Conservation (phyloP, 768 basidiomycete genomes). For the Antrodiella citrinella region DNA sequence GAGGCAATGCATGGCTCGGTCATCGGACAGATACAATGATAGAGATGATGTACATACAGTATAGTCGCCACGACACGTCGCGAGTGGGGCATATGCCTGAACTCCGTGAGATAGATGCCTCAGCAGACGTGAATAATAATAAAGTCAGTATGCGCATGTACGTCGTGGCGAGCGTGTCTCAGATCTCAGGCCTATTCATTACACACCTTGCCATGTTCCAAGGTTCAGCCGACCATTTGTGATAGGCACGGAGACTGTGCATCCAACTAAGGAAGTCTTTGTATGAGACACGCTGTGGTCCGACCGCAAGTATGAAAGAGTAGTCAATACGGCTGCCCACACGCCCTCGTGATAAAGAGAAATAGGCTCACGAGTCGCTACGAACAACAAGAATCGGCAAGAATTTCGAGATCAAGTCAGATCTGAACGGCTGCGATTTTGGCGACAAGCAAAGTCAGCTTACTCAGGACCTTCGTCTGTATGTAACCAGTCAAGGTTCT, state of each 20-base stretch:
- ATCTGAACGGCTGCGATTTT: slow-evolving; percentile 3
- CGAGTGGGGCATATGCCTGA: slow-evolving; percentile 59
- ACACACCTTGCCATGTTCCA: slow-evolving; percentile 94
- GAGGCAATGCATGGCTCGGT: too few species aligned
- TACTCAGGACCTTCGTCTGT: slow-evolving; percentile 91
- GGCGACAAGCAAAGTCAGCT: too few species aligned
- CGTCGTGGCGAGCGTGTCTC: neutral
- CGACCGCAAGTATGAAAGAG: neutral
- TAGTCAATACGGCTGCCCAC: neutral
- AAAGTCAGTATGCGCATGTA: neutral
- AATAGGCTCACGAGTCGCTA: slow-evolving; percentile 59
- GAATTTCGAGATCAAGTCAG: slow-evolving; percentile 3
- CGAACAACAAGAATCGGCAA: too few species aligned
- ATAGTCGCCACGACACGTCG: slow-evolving; percentile 76
- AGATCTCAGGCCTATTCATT: too few species aligned
- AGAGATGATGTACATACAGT: slow-evolving; percentile 43
- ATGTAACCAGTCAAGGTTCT: slow-evolving; percentile 73
- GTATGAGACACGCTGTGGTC: slow-evolving; percentile 77
- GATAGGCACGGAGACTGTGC: slow-evolving; percentile 79
- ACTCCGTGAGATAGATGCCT: slow-evolving; percentile 87
- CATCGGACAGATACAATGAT: too few species aligned
- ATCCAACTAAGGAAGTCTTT: slow-evolving; percentile 79
- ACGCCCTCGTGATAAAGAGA: slow-evolving; percentile 7
- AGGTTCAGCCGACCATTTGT: slow-evolving; percentile 69
- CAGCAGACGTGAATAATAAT: neutral